Conservation (phyloP, 2,329 filamentous ascomycete genomes). For the Ceratocystis papillata region DNA sequence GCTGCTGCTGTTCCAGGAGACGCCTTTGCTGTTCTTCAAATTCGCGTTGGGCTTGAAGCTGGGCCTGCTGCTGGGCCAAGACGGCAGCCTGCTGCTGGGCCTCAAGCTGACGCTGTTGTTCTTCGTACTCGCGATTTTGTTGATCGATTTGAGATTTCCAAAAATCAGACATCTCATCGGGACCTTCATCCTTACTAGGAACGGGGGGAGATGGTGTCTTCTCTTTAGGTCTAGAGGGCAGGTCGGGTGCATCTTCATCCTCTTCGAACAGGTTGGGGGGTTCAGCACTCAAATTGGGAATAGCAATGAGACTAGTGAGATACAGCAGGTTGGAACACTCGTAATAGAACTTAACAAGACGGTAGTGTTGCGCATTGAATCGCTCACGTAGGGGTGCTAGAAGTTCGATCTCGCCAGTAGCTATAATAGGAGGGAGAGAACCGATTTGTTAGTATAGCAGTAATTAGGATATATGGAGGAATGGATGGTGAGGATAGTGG, state of each 20-base stretch:
- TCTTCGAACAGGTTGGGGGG: constrained; percentile 86
- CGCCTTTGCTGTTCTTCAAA: constrained; percentile 90
- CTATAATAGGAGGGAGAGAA: constrained; percentile 33
- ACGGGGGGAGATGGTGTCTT: constrained; percentile 58
- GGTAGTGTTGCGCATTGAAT: constrained; percentile 94
- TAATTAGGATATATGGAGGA: neutral
- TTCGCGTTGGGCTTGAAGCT: constrained; percentile 78
- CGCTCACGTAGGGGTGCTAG: constrained; percentile 75
- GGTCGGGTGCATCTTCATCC: constrained; percentile 69
- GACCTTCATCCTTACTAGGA: constrained; percentile 58
- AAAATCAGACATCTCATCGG: constrained; percentile 92
- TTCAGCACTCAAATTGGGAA: constrained; percentile 90
- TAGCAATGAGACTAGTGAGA: constrained; percentile 87
- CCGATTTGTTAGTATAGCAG: constrained; percentile 26
- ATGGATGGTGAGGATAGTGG: too few relatives aligned
- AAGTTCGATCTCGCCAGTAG: constrained; percentile 86
- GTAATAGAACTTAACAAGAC: constrained; percentile 95
- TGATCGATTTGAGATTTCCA: constrained; percentile 89
- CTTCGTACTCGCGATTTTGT: constrained; percentile 89
- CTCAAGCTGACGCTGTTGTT: constrained; percentile 79
- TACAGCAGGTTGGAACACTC: constrained; percentile 97
- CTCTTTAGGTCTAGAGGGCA: constrained; percentile 70
- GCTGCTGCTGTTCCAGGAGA: constrained; percentile 76
- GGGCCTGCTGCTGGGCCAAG: constrained; percentile 67
- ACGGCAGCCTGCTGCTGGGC: constrained; percentile 77